These are phyloP conservation scores for Periconia sp. DNA, from an alignment of 2,329 filamentous ascomycete species.

Conservation along the genomic window DNA sequence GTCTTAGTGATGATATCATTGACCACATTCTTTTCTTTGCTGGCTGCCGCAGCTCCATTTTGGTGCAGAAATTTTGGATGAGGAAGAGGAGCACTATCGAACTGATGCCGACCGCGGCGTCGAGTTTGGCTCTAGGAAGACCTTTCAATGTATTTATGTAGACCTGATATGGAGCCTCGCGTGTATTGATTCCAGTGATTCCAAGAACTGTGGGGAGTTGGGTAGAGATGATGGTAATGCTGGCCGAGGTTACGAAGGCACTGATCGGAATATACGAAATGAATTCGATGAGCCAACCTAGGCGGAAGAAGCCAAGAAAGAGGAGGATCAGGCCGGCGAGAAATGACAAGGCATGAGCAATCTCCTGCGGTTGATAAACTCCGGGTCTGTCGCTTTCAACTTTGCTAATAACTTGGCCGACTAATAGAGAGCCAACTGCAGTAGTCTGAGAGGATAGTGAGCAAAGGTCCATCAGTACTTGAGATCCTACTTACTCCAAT, in stretches of 20 bases:
- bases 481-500: conserved; percentile 71
- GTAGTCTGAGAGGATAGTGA: conserved; percentile 67
- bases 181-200: conserved; percentile 73
- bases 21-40: conserved; percentile 75
- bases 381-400: conserved; percentile 65
- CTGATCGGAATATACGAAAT: conserved; percentile 90
- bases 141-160: conserved; percentile 82
- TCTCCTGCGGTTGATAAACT: conserved; percentile 63
- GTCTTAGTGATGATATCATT: conserved; percentile 85
- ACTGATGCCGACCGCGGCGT: conserved; percentile 88
- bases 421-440: conserved; percentile 89
- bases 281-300: conserved; percentile 90
- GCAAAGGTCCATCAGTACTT: neutral
- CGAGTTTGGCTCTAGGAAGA: conserved; percentile 70
- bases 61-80: conserved; percentile 61
- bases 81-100: conserved; percentile 78
- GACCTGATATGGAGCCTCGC: conserved; percentile 79
- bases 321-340: conserved; percentile 79
- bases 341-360: conserved; percentile 80
- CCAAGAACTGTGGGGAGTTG: conserved; percentile 84
- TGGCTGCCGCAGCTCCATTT: conserved; percentile 70
- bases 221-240: conserved; percentile 83
- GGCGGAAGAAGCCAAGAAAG: conserved; percentile 77
- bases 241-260: conserved; percentile 96
- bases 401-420: conserved; percentile 76